These are phyloP conservation scores for Botryotinia globosa DNA, from an alignment of 2,329 filamentous ascomycete genomes.

Conservation along the genomic window DNA sequence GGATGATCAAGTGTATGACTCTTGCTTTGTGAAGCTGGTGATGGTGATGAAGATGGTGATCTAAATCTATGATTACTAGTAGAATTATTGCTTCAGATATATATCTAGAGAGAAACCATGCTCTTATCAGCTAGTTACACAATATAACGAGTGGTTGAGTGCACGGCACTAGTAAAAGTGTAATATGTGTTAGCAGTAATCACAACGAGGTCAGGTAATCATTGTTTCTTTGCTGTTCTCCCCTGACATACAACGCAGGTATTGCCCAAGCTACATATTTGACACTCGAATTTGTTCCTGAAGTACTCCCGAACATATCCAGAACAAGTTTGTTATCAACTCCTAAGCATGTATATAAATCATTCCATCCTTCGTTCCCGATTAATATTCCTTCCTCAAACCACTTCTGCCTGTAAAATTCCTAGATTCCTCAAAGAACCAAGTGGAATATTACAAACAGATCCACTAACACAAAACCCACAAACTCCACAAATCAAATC, in stretches of 20 bases:
- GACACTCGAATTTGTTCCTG: not conserved
- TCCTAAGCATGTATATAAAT: not conserved
- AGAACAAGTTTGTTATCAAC: not conserved
- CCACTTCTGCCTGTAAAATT: not conserved
- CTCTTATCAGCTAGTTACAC: not conserved
- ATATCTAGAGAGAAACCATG: not conserved
- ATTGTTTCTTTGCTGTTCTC: not conserved
- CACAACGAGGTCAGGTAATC: not conserved
- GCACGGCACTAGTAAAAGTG: not conserved
- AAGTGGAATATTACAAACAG: not conserved
- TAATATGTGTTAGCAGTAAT: not conserved
- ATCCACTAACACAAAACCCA: not conserved
- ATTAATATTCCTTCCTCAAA: not conserved
- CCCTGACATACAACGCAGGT: not conserved
- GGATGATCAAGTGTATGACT: not conserved
- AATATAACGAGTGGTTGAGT: not conserved
- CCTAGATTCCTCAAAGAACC: not conserved
- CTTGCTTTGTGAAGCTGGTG: too few relatives aligned
- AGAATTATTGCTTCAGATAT: not conserved
- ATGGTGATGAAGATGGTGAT: not conserved
- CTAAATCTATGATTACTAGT: not conserved
- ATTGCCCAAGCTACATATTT: not conserved
- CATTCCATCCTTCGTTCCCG: fast-evolving
- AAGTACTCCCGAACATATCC: not conserved
- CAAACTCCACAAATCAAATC: not conserved